phyloP scores from a whole-genome alignment of 257 asterid species.

The Penstemon eatonii region DNA sequence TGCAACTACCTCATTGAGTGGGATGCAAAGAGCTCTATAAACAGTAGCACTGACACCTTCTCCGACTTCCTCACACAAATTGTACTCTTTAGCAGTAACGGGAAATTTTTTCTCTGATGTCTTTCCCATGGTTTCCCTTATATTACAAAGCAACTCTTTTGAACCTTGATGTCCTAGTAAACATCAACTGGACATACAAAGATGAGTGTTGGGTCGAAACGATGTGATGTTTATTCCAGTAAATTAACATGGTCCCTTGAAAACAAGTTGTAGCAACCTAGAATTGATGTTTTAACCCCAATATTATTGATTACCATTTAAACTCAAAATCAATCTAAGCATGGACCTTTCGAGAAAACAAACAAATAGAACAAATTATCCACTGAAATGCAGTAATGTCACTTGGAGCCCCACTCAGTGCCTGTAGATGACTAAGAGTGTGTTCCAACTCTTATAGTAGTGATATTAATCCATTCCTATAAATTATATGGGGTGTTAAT shows the following conservation, averaged over 20 bases:
- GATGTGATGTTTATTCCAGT: neutral
- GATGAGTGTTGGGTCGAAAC: slow-evolving; percentile 24
- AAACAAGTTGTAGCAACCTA: neutral
- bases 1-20: slow-evolving; percentile 77
- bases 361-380: neutral
- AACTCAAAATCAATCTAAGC: neutral
- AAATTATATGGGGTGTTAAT: neutral
- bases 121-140: slow-evolving; percentile 51
- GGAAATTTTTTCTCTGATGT: slow-evolving; percentile 65
- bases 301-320: neutral
- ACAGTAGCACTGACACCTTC: slow-evolving; percentile 99
- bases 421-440: neutral
- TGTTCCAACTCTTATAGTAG: neutral
- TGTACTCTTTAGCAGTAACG: slow-evolving; percentile 66
- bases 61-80: slow-evolving; percentile 87
- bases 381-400: neutral
- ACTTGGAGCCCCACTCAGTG: neutral
- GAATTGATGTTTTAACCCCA: neutral
- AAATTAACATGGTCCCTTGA: neutral
- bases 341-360: neutral
- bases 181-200: slow-evolving; percentile 27
- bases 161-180: slow-evolving; percentile 33
- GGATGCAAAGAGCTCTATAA: slow-evolving; percentile 81
- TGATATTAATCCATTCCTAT: neutral
- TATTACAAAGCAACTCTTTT: slow-evolving; percentile 27